These are phyloP conservation scores for Cinnamomum chago DNA, from an alignment of 164 flowering plant genomes.

Conservation along the genomic window DNA sequence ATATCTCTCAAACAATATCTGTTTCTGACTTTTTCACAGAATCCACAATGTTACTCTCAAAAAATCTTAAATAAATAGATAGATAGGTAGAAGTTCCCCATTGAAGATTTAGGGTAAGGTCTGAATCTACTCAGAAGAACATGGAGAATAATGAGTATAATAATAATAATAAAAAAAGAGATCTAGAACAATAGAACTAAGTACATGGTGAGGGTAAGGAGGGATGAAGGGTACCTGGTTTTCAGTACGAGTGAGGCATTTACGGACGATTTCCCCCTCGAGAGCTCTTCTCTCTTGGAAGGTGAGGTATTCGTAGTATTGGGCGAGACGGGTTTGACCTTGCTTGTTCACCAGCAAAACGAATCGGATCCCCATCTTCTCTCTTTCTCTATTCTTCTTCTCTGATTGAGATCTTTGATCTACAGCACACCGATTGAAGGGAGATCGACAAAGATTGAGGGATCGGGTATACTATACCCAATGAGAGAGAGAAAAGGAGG, in stretches of 20 bases:
- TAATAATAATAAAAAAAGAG: too few species aligned
- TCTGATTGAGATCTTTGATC: background rate
- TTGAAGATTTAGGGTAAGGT: too few species aligned
- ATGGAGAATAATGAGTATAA: background rate
- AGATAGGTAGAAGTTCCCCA: too few species aligned
- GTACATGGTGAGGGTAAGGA: background rate
- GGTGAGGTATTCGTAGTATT: conserved; percentile 94
- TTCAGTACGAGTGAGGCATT: conserved; percentile 93
- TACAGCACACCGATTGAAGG: background rate
- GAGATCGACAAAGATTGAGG: too few species aligned
- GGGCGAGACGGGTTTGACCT: conserved; percentile 97
- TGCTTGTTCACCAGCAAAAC: conserved; percentile 98
- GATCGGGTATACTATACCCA: too few species aligned
- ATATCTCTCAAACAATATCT: too few species aligned
- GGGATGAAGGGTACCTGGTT: conserved; percentile 55
- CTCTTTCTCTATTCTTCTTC: background rate
- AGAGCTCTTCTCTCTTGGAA: conserved; percentile 92
- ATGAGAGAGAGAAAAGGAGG: too few species aligned
- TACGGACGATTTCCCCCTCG: conserved; percentile 97
- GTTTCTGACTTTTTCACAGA: too few species aligned
- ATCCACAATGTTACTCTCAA: too few species aligned
- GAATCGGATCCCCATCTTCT: conserved; percentile 74
- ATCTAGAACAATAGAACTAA: background rate
- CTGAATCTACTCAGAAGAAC: background rate
- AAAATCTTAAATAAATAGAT: too few species aligned